These are phyloP conservation scores for Candida silvicultrix DNA, from an alignment of 805 yeast species.

Conservation along the genomic window DNA sequence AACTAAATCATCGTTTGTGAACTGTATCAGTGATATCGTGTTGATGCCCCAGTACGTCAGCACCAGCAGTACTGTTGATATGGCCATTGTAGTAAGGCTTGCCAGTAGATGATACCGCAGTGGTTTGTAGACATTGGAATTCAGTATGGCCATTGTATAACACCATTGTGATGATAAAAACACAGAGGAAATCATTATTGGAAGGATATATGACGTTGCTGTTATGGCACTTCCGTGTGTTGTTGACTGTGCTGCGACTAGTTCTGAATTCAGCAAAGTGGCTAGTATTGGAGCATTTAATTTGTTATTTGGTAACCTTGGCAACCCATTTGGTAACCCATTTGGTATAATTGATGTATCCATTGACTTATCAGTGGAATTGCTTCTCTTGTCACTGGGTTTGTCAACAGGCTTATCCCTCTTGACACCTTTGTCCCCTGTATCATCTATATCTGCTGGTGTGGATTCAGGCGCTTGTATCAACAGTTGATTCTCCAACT, in stretches of 20 bases:
- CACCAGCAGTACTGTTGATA: slow-evolving; percentile 20
- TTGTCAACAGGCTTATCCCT: no score
- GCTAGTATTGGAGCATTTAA: no score
- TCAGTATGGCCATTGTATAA: slow-evolving; percentile 63
- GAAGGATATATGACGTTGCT: neutral
- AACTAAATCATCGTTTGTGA: no score
- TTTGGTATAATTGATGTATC: no score
- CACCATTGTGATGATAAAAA: slow-evolving; percentile 24
- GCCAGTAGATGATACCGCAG: slow-evolving; percentile 89
- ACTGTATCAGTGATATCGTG: slow-evolving; percentile 1
- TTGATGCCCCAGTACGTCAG: neutral
- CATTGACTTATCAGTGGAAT: no score
- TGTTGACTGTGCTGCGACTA: slow-evolving; percentile 4
- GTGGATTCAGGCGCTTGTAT: no score
- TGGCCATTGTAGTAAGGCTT: slow-evolving; percentile 26
- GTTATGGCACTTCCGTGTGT: slow-evolving; percentile 1
- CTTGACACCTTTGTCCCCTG: no score
- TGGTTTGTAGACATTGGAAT: slow-evolving; percentile 79
- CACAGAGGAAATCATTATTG: slow-evolving; percentile 21
- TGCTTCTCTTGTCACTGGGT: no score
- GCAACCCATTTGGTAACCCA: no score
- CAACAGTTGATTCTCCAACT: no score
- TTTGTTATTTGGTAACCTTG: no score
- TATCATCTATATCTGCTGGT: no score
- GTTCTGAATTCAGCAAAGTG: slow-evolving; percentile 1